Evolutionary conservation across 805 yeast genomes (phyloP).

Genomic region (Nakazawaea ishiwadae): DNA sequence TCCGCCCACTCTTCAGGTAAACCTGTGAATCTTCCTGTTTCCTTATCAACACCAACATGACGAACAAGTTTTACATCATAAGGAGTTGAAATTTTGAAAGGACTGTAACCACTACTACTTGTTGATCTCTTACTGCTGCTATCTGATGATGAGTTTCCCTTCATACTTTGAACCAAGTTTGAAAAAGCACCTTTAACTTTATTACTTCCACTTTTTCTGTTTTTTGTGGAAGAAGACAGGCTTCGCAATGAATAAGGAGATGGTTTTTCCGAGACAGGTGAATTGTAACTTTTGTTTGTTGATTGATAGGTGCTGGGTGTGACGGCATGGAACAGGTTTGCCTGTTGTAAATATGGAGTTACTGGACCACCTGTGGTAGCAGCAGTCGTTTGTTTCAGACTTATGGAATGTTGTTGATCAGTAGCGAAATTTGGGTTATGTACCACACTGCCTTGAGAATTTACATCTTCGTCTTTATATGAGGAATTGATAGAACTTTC

Average conservation of each 20-base stretch:
- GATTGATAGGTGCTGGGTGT: constrained; percentile 15
- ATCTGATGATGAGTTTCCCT: constrained; percentile 17
- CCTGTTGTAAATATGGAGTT: constrained; percentile 10
- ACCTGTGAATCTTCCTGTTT: constrained; percentile 46
- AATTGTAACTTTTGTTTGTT: not conserved
- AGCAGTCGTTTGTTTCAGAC: too few species aligned
- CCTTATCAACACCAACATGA: constrained; percentile 81
- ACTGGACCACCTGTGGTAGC: constrained; percentile 7
- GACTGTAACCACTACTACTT: constrained; percentile 8
- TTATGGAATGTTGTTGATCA: not conserved
- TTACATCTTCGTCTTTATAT: not conserved
- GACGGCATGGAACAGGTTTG: constrained; percentile 12
- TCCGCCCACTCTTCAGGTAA: constrained; percentile 92
- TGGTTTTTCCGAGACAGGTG: constrained; percentile 7
- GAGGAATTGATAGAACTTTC: constrained; percentile 11
- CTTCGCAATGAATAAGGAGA: constrained; percentile 2
- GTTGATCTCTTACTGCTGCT: constrained; percentile 6
- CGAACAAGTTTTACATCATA: constrained; percentile 86
- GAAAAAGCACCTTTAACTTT: constrained; percentile 57
- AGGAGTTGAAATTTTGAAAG: constrained; percentile 77
- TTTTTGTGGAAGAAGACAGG: constrained; percentile 3
- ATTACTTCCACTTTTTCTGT: constrained; percentile 38
- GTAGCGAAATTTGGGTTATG: too few species aligned
- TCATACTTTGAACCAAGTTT: constrained; percentile 32
- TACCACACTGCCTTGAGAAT: constrained; percentile 2